Base-by-base conservation (phyloP, 129 eudicot species). In the Flaveria bidentis region DNA sequence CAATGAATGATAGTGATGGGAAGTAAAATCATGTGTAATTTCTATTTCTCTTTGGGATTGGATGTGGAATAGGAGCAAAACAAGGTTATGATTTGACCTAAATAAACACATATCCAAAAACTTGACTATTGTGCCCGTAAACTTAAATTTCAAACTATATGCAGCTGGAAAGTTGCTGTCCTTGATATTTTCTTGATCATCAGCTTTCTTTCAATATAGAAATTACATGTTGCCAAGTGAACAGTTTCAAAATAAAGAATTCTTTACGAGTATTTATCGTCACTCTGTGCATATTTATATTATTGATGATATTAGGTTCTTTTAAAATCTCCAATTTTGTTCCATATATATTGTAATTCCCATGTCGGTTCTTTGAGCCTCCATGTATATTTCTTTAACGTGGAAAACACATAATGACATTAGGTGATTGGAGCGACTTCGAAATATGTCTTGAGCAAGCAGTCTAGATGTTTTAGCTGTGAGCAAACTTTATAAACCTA, bases 231-330 rank as follows among this genome's bases (percentile, higher is more conserved):
- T 33, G 42, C 30, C 25, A 39, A 74, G 5, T 74, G 77, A 73
- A 56, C 26, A 17, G 13, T 30, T 17, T 76, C 23, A 65, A 63
- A 33, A 9, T 20, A 53, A 63, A 17, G 33, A 49, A 18, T 71
- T 66, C 80, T 65, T 76, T 63, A 75, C 20, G 11, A 63, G 11
- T 51, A 28, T 26, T n/a, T 23, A 42, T 74, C 10, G 16, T 74
- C 45, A 25, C 56, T 62, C 25, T 60, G 41, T 36, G 3, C 41
- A 45, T 45, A 45, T 11, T 11, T 45, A 45, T 45, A 14, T 22
- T 42, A 56, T 41, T 42, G 39, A 73, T 57, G 69, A 61, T 11
- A 44, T 39, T 1, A 57, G 66, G 20, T 20, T 72, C 18, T 72
- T 45, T 41, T 73, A 22, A 56, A 58, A 44, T 58, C 44, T 26